phyloP scores from a whole-genome alignment of 2,329 filamentous ascomycete genomes.

The Cladorrhinum sp. region DNA sequence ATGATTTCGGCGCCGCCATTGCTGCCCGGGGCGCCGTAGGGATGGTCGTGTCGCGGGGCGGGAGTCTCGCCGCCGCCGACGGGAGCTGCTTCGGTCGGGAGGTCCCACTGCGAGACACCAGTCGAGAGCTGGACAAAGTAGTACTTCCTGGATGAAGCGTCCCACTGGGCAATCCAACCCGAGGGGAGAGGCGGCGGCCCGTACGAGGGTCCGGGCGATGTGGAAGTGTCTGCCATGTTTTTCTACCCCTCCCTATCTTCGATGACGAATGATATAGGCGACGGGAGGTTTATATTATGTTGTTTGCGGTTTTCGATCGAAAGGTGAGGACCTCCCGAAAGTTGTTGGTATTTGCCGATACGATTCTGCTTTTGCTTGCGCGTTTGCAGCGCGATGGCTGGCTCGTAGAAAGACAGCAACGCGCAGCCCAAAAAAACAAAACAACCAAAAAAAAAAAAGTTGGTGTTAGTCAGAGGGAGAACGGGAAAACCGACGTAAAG shows the following conservation, averaged over 20 bases:
- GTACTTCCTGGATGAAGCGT: slow-evolving; percentile 61
- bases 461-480: not conserved
- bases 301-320: not conserved
- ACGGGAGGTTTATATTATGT: no score
- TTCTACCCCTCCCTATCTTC: not conserved
- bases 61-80: slow-evolving; percentile 57
- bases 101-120: slow-evolving; percentile 71
- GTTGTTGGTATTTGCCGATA: not conserved
- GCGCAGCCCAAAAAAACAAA: not conserved
- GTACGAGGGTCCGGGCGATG: slow-evolving; percentile 56
- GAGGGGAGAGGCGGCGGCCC: slow-evolving; percentile 59
- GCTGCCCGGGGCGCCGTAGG: slow-evolving; percentile 53
- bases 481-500: not conserved
- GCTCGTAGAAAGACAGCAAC: not conserved
- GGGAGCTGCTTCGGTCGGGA: slow-evolving; percentile 62
- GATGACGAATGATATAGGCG: not conserved
- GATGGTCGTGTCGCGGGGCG: slow-evolving; percentile 55
- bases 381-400: not conserved
- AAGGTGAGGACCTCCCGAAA: not conserved
- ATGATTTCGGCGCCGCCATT: slow-evolving; percentile 48
- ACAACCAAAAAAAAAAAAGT: not conserved
- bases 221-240: slow-evolving; percentile 56
- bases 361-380: not conserved
- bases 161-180: slow-evolving; percentile 70
- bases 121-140: slow-evolving; percentile 72